Evolutionary conservation across 192 early-diverging fungal species (phyloP), one percentile per base, ranked within the genome.

Genomic region (Coemansia sp.): DNA sequence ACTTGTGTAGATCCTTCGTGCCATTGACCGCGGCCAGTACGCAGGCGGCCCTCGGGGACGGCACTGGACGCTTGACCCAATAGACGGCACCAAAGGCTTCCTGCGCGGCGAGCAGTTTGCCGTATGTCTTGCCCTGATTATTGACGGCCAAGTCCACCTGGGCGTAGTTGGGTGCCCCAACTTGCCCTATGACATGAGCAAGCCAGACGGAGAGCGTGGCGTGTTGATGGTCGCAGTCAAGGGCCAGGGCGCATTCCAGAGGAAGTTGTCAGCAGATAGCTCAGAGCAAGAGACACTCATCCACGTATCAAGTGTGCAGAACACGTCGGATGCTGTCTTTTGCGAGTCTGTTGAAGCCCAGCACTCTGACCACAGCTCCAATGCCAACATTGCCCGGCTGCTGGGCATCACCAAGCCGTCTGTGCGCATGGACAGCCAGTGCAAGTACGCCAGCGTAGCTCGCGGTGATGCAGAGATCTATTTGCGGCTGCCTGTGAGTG

Each of bases 11-110:
- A 73, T 98, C 6, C 74, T 93, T 13, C 77, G 86, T 24, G 84
- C 91, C n/a, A 98, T 99, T 82, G 97, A 99, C 64, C 84, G 90
- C 23, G 97, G 96, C 1, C 90, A 86, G 56, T 93, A 88, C 74
- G 88, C 69, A 11, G 94, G 93, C 20, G 93, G 94, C 3, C 34
- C 88, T 1, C 72, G 74, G 40, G 94, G 91, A 24, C 87, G 95
- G 42, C 82, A 85, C 68, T 93, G 92, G 92, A 88, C 90, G n/a
- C 83, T 93, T 38, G 92, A 93, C 70, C 92, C 92, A 10, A 88
- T 92, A 76, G 95, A 99, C 77, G 97, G 97, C n/a, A 99, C 97
- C 28, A 97, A 96, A 74, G 97, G 97, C 21, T 99, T 99, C 69
- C 77, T 99, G 74, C 87, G 97, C 53, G 95, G 96, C 60, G 95